Base-by-base conservation (phyloP, 208 protist species). In the Acanthamoeba culbertsoni region DNA sequence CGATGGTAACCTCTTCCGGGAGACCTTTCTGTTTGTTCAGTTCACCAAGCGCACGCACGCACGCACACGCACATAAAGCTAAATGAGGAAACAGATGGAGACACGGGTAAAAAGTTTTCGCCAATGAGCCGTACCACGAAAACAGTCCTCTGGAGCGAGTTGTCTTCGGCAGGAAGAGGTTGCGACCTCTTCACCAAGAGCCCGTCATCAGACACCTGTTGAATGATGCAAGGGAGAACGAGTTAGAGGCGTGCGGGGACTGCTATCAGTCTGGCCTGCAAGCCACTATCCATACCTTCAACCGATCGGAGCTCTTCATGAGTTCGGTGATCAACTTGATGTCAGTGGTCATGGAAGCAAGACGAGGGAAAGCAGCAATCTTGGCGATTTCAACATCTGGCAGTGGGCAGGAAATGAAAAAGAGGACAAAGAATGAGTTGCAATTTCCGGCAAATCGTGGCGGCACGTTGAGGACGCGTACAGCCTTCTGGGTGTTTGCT, bases 401-500 rank as follows among this genome's bases (percentile, higher is more conserved):
- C n/a, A n/a, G n/a, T n/a, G n/a, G n/a, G n/a, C n/a, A 35, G 7
- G 82, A 62, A 88, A 26, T 37, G 45, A 59, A 59, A 88, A 18
- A 18, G 26, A 63, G 0, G 42, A 7, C 33, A 79, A 48, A 62
- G 37, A 75, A 40, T n/a, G 33, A 73, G 35, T 37, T 73, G 26
- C 14, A 16, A 28, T 73, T 37, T 40, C 14, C 28, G 28, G 14
- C 28, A 75, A n/a, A n/a, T 23, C 48, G 48, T 23, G 48, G 48
- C 12, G 48, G 48, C 48, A 18, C 8, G 8, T 55, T 55, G 48
- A 18, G 48, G 48, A 33, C 18, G 48, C 91, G 40, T 95, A 95
- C 94, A 95, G 71, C 77, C 89, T 43, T 94, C 93, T 16, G 65
- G 73, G 84, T 93, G 86, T n/a, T 93, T 94, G 43, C 46, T 46